A percentile compares a stretch with the other conserved stretches of the same genome.
These are phyloP conservation scores for Talaromyces stipitatus DNA, from an alignment of 495 filamentous ascomycete species.

Conservation along the genomic window DNA sequence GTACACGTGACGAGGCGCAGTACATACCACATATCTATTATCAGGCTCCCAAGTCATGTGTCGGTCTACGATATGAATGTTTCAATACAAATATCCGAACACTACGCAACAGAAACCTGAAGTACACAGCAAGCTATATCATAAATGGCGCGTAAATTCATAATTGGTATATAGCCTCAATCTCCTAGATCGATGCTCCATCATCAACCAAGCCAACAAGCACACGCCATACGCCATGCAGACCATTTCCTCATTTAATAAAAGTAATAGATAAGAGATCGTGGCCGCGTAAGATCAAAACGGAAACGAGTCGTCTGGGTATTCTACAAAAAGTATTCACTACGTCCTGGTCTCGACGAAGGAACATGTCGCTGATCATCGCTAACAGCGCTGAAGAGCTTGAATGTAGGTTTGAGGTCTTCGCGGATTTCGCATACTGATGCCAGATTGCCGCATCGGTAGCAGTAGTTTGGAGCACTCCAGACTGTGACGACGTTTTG, in stretches of 20 bases:
- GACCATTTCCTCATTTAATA: background rate
- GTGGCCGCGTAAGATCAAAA: background rate
- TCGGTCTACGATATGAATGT: background rate
- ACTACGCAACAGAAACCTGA: too few relatives aligned
- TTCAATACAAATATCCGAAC: too few relatives aligned
- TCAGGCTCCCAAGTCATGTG: background rate
- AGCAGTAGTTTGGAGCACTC: constrained; percentile 99
- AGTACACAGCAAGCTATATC: background rate
- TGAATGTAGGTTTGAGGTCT: constrained; percentile 80
- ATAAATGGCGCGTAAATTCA: background rate
- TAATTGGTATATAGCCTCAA: constrained; percentile 7
- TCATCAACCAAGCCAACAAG: constrained; percentile 1
- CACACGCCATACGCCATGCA: constrained; percentile 6
- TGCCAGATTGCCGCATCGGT: constrained; percentile 94
- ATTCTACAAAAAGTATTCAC: constrained; percentile 90
- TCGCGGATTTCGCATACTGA: constrained; percentile 91
- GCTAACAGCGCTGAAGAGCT: constrained; percentile 89
- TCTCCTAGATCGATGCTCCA: background rate
- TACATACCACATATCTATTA: background rate
- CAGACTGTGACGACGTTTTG: constrained; percentile 99
- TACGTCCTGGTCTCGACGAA: constrained; percentile 66
- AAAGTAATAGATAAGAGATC: background rate
- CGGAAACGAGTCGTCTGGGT: constrained; percentile 2
- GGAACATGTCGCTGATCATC: constrained; percentile 88
- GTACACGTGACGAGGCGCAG: constrained; percentile 1